A percentile compares a stretch with the other conserved stretches of the same genome.
These are phyloP conservation scores for Theobroma cacao DNA, from an alignment of 345 rosid genomes.

Conservation along the genomic window DNA sequence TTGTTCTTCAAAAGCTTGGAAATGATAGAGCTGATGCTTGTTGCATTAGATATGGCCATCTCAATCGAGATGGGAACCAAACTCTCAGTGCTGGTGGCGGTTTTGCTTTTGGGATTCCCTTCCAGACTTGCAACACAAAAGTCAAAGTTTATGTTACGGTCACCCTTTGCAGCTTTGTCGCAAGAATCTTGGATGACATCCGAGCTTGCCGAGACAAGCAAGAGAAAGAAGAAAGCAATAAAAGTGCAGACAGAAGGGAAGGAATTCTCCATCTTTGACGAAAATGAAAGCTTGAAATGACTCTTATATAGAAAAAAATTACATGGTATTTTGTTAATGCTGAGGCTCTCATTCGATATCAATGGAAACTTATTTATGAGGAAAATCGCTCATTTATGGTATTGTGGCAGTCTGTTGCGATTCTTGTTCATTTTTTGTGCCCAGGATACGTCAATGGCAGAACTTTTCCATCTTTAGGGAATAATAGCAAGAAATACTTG, in stretches of 20 bases:
- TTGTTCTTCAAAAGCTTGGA: constrained; percentile 16
- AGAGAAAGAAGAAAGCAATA: constrained; percentile 4
- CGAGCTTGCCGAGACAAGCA: constrained; percentile 2
- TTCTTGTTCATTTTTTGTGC: neutral
- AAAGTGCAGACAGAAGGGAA: neutral
- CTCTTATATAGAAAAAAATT: neutral
- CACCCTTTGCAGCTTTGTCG: constrained; percentile 26
- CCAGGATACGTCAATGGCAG: neutral
- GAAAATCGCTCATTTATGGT: neutral
- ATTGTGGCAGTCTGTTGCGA: neutral
- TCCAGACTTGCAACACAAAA: constrained; percentile 31
- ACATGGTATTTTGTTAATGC: neutral
- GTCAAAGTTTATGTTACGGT: constrained; percentile 22
- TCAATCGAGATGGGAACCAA: constrained; percentile 23
- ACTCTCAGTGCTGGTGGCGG: constrained; percentile 21
- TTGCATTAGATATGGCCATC: constrained; percentile 21
- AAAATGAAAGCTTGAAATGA: neutral
- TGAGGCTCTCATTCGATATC: neutral
- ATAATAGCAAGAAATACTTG: neutral
- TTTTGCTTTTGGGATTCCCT: constrained; percentile 26
- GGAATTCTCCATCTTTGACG: neutral
- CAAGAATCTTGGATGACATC: constrained; percentile 28
- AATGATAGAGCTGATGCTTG: constrained; percentile 15
- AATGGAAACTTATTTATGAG: neutral
- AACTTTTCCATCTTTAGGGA: neutral